Percentiles rank a stretch among this genome's conserved stretches.
phyloP scores from a whole-genome alignment of 1,284 basidiomycete genomes.

The Trametes versicolor region DNA sequence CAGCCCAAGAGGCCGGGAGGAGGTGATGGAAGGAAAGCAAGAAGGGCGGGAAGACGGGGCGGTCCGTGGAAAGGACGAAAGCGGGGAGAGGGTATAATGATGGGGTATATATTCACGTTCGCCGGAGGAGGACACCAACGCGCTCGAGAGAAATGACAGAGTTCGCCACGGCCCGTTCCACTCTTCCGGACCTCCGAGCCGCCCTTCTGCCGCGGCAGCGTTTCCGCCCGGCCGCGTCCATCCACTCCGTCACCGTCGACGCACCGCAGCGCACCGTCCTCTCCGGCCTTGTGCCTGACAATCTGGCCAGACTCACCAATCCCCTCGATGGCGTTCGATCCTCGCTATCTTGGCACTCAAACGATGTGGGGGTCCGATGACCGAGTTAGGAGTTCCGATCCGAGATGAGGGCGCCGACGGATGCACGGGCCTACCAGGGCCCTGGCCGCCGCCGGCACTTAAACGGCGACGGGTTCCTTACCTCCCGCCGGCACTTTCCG shows the following conservation, averaged over 20 bases:
- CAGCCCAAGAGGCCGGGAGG: background rate
- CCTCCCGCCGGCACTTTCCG: conserved; percentile 18
- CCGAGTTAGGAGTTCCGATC: conserved; percentile 14
- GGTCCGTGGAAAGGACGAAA: background rate
- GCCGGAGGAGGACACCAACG: background rate
- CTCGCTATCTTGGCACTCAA: background rate
- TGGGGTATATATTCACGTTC: conserved; percentile 5
- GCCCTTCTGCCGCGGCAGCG: conserved; percentile 10
- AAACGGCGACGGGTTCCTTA: background rate
- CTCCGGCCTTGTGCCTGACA: conserved; percentile 4
- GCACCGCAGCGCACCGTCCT: background rate
- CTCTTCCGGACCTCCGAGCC: background rate
- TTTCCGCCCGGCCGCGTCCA: background rate
- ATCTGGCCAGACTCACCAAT: background rate
- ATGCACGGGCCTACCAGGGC: conserved; percentile 1
- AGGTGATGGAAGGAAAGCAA: conserved; percentile 17
- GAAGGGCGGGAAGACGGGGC: conserved; percentile 11
- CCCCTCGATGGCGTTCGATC: background rate
- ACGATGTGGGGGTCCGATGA: background rate
- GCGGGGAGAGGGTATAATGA: background rate
- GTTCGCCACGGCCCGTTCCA: conserved; percentile 1
- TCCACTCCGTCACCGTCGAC: background rate
- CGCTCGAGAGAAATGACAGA: background rate
- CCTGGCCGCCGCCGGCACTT: conserved; percentile 13
- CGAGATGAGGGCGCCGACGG: conserved; percentile 10